Conservation (phyloP, 208 protist genomes). For the Acanthamoeba lenticulata region DNA sequence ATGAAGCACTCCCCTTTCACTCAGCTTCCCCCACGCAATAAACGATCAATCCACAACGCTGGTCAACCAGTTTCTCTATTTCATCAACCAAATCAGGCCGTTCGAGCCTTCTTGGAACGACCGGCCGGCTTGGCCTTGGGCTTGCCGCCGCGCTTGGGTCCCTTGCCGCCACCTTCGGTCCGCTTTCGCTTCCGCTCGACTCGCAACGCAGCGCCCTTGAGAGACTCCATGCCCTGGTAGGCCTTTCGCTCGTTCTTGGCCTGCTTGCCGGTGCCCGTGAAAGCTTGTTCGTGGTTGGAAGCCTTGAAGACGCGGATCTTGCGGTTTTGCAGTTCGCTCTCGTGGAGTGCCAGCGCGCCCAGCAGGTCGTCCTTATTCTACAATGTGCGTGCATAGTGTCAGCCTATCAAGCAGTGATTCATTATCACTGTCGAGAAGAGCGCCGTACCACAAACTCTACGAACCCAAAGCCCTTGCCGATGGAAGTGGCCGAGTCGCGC, state of each 20-base stretch:
- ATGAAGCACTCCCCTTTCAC: too few species aligned
- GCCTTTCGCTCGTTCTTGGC: neutral
- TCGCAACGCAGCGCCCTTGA: neutral
- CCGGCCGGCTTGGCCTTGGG: neutral
- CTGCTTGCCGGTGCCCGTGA: too few species aligned
- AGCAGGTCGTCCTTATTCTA: slow-evolving; percentile 46
- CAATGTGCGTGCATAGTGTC: too few species aligned
- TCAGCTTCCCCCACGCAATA: too few species aligned
- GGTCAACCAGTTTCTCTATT: neutral
- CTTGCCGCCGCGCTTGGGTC: neutral
- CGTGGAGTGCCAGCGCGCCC: slow-evolving; percentile 33
- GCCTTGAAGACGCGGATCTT: slow-evolving; percentile 66
- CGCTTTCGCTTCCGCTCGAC: slow-evolving; percentile 31
- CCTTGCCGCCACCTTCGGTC: neutral
- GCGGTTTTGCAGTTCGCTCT: slow-evolving; percentile 40
- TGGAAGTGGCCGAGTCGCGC: slow-evolving; percentile 62
- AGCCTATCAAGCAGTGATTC: too few species aligned
- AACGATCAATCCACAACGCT: neutral
- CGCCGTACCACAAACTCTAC: slow-evolving; percentile 68
- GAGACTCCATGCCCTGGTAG: slow-evolving; percentile 39
- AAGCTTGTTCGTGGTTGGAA: slow-evolving; percentile 31
- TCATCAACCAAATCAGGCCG: neutral
- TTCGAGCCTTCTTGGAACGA: neutral
- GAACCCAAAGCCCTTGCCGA: slow-evolving; percentile 79
- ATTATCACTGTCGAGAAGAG: too few species aligned